Base-by-base conservation (phyloP, 208 protist species). In the Trypanosoma lewisi region DNA sequence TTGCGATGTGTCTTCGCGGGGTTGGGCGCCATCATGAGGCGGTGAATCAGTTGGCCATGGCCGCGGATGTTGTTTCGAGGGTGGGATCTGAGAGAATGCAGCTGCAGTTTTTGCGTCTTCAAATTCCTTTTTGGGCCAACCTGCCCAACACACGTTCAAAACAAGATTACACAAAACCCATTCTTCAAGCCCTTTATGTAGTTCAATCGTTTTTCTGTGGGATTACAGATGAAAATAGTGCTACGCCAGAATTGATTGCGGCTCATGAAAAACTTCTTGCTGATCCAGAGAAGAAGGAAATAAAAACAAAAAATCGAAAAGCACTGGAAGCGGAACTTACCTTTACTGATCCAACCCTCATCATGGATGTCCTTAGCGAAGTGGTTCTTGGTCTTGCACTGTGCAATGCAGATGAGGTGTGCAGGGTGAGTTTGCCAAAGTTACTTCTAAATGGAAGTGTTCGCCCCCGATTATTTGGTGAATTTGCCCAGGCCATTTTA, bases 301-400 rank as follows among this genome's bases (percentile, higher is more conserved):
- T 52, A 47, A 66, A 62, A 50, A 4, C 33, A 33, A 61, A 48
- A 42, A 28, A 53, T 25, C 34, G 53, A 25, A 75, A 75, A 39
- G 16, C n/a, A 28, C 17, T 42, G 34, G 63, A 68, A 23, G 7
- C 41, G 19, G 70, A 75, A 31, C 30, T 36, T 11, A 53, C 53
- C 23, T 70, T 70, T 61, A 51, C 58, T 5, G 77, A 83, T 37
- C 11, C 72, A n/a, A 72, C 81, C 0, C 60, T 90, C 2, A 36
- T 86, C 2, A 71, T 83, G 28, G 88, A 94, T 63, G 70, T 90
- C 59, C 72, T 90, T 49, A 82, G 77, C 44, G 84, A 94, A 34
- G 69, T 94, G 33, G 64, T 87, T 11, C 69, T 94, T 34, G 82
- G 72, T 44, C 75, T 94, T 30, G 78, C 81, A 2, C 33, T 89